Evolutionary conservation across 2,329 filamentous ascomycete species (phyloP).

Genomic region (Claviceps africana): DNA sequence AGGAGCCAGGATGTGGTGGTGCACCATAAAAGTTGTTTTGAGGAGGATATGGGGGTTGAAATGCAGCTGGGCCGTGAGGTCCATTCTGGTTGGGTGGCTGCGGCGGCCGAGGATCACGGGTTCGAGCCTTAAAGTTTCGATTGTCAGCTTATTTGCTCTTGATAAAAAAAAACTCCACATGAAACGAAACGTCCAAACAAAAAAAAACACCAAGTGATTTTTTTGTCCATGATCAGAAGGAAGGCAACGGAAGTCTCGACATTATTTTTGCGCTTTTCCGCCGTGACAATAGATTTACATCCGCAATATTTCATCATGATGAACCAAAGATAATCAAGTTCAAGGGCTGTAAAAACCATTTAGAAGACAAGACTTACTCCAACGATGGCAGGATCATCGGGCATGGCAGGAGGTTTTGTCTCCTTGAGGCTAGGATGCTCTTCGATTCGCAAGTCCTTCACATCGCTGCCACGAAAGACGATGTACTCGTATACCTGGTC

Average conservation of each 20-base stretch:
- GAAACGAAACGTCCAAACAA: not conserved
- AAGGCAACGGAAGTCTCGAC: conserved; percentile 99
- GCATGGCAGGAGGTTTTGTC: conserved; percentile 62
- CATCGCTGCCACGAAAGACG: conserved; percentile 93
- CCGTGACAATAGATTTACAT: conserved; percentile 75
- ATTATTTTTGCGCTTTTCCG: conserved; percentile 89
- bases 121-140: conserved; percentile 22
- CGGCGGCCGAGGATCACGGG: conserved; percentile 22
- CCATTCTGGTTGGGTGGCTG: conserved; percentile 16
- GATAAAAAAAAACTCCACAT: not conserved
- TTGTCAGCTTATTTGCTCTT: conserved; percentile 11
- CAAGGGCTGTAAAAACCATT: not conserved
- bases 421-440: conserved; percentile 63
- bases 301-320: conserved; percentile 90
- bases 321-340: conserved; percentile 11
- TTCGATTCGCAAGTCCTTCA: conserved; percentile 93
- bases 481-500: conserved; percentile 96
- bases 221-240: conserved; percentile 65
- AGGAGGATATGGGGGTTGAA: conserved; percentile 28
- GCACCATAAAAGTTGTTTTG: conserved; percentile 34
- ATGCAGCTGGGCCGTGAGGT: conserved; percentile 21
- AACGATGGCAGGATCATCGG: conserved; percentile 91
- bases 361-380: conserved; percentile 58
- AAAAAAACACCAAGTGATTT: conserved; percentile 5
- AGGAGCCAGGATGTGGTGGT: conserved; percentile 37